phyloP scores from a whole-genome alignment of 2,329 filamentous ascomycete genomes.

The Aspergillus fischeri region DNA sequence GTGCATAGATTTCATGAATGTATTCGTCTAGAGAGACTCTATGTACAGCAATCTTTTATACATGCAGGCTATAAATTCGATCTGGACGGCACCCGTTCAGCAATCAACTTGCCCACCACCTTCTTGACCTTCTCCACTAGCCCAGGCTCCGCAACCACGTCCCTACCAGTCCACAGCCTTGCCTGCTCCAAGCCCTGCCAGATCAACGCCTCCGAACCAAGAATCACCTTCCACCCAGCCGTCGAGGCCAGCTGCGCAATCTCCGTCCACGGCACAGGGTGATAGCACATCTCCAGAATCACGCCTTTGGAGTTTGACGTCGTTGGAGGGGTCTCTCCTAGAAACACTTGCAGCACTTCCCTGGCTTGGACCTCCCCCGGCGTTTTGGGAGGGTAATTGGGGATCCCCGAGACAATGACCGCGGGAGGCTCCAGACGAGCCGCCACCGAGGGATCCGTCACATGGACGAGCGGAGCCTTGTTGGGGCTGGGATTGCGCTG shows the following conservation, averaged over 20 bases:
- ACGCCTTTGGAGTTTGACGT: constrained; percentile 52
- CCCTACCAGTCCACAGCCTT: constrained; percentile 59
- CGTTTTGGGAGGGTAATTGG: constrained; percentile 68
- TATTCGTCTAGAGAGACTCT: background rate
- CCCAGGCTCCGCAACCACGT: constrained; percentile 54
- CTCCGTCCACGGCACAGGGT: constrained; percentile 65
- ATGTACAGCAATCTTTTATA: background rate
- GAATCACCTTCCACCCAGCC: constrained; percentile 67
- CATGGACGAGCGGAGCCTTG: constrained; percentile 53
- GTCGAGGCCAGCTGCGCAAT: constrained; percentile 59
- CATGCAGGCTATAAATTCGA: constrained; percentile 19
- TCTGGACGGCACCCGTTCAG: constrained; percentile 31
- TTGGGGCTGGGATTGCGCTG: constrained; percentile 47
- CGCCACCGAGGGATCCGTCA: constrained; percentile 60
- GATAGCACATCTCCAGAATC: constrained; percentile 80
- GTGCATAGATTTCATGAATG: constrained; percentile 37
- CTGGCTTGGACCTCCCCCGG: constrained; percentile 59
- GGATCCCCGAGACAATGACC: constrained; percentile 69
- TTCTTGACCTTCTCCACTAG: constrained; percentile 55
- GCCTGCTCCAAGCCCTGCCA: constrained; percentile 71
- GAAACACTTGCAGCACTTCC: constrained; percentile 43
- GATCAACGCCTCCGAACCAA: constrained; percentile 73
- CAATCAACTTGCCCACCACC: constrained; percentile 46
- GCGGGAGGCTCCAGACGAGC: constrained; percentile 55
- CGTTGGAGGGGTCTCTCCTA: constrained; percentile 20